phyloP scores from a whole-genome alignment of 2,329 filamentous ascomycete species.

The Ophiocordyceps camponoti-rufipedis region DNA sequence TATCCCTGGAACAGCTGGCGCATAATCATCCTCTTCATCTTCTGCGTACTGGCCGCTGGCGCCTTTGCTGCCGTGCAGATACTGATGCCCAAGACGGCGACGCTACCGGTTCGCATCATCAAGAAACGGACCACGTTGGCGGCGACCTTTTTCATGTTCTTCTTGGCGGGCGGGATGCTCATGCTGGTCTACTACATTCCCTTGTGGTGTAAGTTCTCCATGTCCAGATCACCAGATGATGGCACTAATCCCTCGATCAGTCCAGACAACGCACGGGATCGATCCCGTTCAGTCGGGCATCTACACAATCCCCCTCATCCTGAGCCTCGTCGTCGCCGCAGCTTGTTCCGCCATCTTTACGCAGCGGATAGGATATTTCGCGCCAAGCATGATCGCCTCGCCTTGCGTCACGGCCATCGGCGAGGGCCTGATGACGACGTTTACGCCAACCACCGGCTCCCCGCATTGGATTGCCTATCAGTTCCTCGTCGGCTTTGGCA shows the following conservation, averaged over 20 bases:
- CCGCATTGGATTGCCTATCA: constrained; percentile 40
- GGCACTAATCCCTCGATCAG: constrained; percentile 11
- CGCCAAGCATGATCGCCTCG: constrained; percentile 19
- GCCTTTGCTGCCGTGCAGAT: constrained; percentile 29
- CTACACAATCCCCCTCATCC: constrained; percentile 33
- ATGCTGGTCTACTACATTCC: constrained; percentile 31
- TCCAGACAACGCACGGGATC: constrained; percentile 33
- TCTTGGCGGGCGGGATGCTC: constrained; percentile 33
- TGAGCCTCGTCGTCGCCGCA: constrained; percentile 29
- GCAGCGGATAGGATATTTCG: constrained; percentile 23
- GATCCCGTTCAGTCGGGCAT: constrained; percentile 34
- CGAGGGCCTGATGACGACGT: constrained; percentile 34
- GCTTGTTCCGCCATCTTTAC: constrained; percentile 24
- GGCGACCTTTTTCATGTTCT: constrained; percentile 22
- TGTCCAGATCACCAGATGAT: constrained; percentile 14
- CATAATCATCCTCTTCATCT: constrained; percentile 33
- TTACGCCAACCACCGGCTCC: constrained; percentile 25
- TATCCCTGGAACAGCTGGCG: constrained; percentile 28
- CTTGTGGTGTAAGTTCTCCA: constrained; percentile 1
- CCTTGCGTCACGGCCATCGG: constrained; percentile 19
- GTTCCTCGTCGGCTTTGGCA: constrained; percentile 33
- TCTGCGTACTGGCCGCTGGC: constrained; percentile 25
- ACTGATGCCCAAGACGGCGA: constrained; percentile 22
- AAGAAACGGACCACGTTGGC: constrained; percentile 19
- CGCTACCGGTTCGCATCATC: constrained; percentile 27